Conservation (phyloP, 371 early-diverging fungal genomes). For the Basidiobolus heterosporus region DNA sequence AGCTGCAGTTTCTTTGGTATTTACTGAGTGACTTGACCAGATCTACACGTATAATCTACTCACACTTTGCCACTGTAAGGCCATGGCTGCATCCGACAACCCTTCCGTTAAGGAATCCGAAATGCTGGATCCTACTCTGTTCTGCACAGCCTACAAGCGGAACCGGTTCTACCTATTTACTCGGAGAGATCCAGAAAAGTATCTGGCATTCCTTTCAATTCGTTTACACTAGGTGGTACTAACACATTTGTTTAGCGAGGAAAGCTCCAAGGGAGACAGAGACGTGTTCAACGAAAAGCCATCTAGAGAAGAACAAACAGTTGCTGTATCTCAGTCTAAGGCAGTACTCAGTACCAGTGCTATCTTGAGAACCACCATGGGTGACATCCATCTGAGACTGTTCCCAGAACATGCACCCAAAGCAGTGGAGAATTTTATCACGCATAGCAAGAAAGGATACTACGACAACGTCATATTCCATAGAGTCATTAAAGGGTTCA, state of each 20-base stretch:
- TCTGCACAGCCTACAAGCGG: slow-evolving; percentile 74
- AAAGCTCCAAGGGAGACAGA: slow-evolving; percentile 46
- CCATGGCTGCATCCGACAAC: slow-evolving; percentile 81
- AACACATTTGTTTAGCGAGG: slow-evolving; percentile 16
- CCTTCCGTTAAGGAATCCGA: slow-evolving; percentile 53
- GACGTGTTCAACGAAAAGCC: slow-evolving; percentile 96
- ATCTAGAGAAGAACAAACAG: slow-evolving; percentile 83
- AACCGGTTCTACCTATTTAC: slow-evolving; percentile 89
- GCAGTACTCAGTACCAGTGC: slow-evolving; percentile 47
- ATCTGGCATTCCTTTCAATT: slow-evolving; percentile 5
- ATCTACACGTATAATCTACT: neutral
- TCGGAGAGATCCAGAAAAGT: slow-evolving; percentile 67
- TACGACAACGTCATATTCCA: slow-evolving; percentile 71
- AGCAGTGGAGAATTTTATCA: slow-evolving; percentile 85
- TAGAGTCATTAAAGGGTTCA: slow-evolving; percentile 78
- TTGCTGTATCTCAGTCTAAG: slow-evolving; percentile 46
- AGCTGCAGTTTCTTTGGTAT: slow-evolving; percentile 50
- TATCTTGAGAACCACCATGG: slow-evolving; percentile 68
- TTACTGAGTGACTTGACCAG: slow-evolving; percentile 1
- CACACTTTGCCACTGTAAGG: slow-evolving; percentile 22
- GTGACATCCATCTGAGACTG: slow-evolving; percentile 71
- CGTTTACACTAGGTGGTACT: neutral
- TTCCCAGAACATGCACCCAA: slow-evolving; percentile 78
- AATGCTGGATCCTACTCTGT: slow-evolving; percentile 65
- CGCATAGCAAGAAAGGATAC: slow-evolving; percentile 57